Evolutionary conservation across 2,329 filamentous ascomycete species (phyloP), one percentile per base, ranked within the genome.

Genomic region (Dothistroma septosporum): DNA sequence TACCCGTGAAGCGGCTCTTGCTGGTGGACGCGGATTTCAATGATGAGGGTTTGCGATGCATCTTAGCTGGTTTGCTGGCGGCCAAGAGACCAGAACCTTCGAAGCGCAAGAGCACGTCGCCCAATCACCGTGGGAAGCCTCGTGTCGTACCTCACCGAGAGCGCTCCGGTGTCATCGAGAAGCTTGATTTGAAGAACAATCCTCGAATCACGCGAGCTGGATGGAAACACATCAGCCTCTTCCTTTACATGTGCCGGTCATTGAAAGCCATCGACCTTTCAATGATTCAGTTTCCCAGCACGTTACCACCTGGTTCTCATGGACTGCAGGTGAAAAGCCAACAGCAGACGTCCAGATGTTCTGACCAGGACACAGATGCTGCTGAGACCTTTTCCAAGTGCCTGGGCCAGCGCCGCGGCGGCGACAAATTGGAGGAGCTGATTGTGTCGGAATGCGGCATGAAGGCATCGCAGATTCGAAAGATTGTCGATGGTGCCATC

Each of bases 201-300:
- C 76, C 81, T 1, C 93, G 92, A 70, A 87, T 97, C 61, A 89
- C 91, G 0, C 80, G 82, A 0, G 89, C 95, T 64, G 94, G 93
- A 16, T 99, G 94, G 94, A 92, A 88, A 69, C 87, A 97, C 72
- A 87, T 97, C 60, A 89, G 88, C 46, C 79, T 96, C 7, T 99
- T 97, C 73, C 82, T 96, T 56, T 91, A 96, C 76, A 87, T 97
- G 79, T 96, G 91, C 68, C 87, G 87, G 63, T 92, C 92, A 0
- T 80, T 99, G 59, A 92, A 92, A 74, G 88, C 85, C 6, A 83
- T 97, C 24, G 94, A 99, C 73, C 74, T 97, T 31, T 96, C 92
- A 0, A 88, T 90, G 70, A 87, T 96, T 61, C 84, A 85, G 2
- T 93, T 97, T 65, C 92, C 91, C 2, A 77, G 78, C 49, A 68